Evolutionary conservation across 306 rosid species (phyloP).

Genomic region (Leucaena leucocephala): DNA sequence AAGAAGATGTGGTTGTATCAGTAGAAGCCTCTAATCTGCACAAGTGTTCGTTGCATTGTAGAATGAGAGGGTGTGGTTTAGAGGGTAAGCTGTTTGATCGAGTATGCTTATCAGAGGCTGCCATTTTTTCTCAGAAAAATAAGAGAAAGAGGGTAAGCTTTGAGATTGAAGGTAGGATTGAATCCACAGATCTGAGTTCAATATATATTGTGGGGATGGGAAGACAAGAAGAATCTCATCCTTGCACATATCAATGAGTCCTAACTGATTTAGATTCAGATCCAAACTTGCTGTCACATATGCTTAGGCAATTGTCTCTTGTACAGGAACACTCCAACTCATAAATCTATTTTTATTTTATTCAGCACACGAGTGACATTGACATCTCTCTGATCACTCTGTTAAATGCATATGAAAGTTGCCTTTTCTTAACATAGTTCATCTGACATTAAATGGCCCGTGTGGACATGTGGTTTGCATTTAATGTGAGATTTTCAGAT

Average conservation of each 20-base stretch:
- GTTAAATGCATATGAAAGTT: no score
- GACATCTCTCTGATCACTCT: no score
- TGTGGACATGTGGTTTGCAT: no score
- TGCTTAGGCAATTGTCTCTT: constrained; percentile 38
- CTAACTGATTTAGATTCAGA: constrained; percentile 50
- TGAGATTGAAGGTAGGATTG: constrained; percentile 10
- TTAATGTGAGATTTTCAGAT: no score
- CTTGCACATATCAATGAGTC: constrained; percentile 34
- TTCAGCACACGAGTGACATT: no score
- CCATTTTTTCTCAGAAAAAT: constrained; percentile 32
- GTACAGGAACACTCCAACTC: constrained; percentile 34
- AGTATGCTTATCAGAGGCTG: constrained; percentile 35
- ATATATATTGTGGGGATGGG: constrained; percentile 38
- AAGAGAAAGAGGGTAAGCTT: neutral
- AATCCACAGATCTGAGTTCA: constrained; percentile 26
- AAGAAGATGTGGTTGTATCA: constrained; percentile 35
- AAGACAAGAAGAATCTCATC: constrained; percentile 45
- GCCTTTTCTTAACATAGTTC: no score
- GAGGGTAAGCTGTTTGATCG: no score
- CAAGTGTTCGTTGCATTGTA: no score
- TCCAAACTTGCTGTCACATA: constrained; percentile 28
- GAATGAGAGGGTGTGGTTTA: no score
- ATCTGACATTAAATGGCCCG: no score
- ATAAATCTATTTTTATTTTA: no score
- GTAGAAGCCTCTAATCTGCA: neutral